A percentile compares a stretch with the other conserved stretches of the same genome.
These are phyloP conservation scores for Trifolium subterraneum DNA, from an alignment of 306 rosid genomes.

Conservation along the genomic window DNA sequence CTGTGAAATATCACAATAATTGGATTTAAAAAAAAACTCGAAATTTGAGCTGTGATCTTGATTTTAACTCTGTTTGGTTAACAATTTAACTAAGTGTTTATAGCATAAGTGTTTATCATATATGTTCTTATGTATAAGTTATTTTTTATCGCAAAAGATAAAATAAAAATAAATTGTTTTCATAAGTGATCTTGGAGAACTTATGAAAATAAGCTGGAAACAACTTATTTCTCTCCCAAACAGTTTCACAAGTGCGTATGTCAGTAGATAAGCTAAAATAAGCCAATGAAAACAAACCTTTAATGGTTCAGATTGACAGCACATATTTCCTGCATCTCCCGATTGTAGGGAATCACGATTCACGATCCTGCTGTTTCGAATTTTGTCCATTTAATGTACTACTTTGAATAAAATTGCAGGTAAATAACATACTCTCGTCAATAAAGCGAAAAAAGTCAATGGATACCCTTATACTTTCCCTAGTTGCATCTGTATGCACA, in stretches of 20 bases:
- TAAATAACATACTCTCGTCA: slow-evolving; percentile 74
- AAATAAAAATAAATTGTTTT: too few relatives aligned
- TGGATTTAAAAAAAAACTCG: not conserved
- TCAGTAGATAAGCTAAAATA: too few relatives aligned
- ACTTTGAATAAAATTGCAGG: slow-evolving; percentile 58
- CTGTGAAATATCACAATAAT: not conserved
- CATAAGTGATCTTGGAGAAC: too few relatives aligned
- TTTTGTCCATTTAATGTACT: slow-evolving; percentile 8
- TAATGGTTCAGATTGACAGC: not conserved
- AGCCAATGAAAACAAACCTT: not conserved
- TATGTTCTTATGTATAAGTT: too few relatives aligned
- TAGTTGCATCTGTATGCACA: slow-evolving; percentile 88
- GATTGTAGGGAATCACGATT: not conserved
- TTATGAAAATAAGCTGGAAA: too few relatives aligned
- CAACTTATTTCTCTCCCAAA: too few relatives aligned
- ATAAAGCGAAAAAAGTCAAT: slow-evolving; percentile 90
- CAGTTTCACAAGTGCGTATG: too few relatives aligned
- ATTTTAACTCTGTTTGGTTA: not conserved
- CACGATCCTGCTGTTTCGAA: not conserved
- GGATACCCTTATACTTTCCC: slow-evolving; percentile 90
- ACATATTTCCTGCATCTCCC: not conserved
- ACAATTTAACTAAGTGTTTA: too few relatives aligned
- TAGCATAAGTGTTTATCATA: too few relatives aligned
- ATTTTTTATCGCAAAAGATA: too few relatives aligned
- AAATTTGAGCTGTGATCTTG: not conserved